Percentiles rank a stretch among this genome's conserved stretches.
Conservation (phyloP, 257 asterid genomes). For the Linaria vulgaris region DNA sequence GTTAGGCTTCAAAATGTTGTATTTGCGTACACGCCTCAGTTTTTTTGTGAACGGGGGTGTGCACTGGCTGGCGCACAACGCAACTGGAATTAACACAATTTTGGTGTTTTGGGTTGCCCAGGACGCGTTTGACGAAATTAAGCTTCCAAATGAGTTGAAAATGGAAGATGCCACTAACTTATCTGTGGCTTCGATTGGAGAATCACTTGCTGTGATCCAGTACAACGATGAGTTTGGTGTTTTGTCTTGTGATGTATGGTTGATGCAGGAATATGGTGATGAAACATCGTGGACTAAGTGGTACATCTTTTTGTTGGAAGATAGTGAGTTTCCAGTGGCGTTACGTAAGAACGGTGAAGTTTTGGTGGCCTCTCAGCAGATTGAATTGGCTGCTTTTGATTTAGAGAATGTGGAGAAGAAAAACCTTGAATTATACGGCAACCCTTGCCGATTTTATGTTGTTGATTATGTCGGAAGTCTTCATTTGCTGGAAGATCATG, state of each 20-base stretch:
- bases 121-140: too few relatives aligned
- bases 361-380: too few relatives aligned
- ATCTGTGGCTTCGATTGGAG: too few relatives aligned
- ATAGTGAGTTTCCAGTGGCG: conserved; percentile 42
- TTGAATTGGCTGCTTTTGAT: conserved; percentile 35
- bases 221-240: conserved; percentile 18
- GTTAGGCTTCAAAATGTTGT: conserved; percentile 31
- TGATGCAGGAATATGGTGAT: conserved; percentile 54
- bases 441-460: conserved; percentile 36
- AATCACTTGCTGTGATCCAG: conserved; percentile 37
- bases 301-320: conserved; percentile 29
- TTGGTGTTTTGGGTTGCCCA: conserved; percentile 41
- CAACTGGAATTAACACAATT: conserved; percentile 28
- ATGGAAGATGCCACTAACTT: conserved; percentile 14
- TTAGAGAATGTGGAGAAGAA: too few relatives aligned
- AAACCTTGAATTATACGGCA: conserved; percentile 45
- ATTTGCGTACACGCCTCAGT: conserved; percentile 39
- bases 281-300: conserved; percentile 53
- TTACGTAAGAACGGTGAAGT: too few relatives aligned
- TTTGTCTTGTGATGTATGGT: conserved; percentile 46
- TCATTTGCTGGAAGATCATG: conserved; percentile 37
- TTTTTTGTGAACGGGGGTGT: conserved; percentile 39
- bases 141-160: too few relatives aligned
- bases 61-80: conserved; percentile 51
- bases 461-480: conserved; percentile 45